These are phyloP conservation scores for Ogataea philodendri DNA, from an alignment of 805 yeast species.

Conservation along the genomic window DNA sequence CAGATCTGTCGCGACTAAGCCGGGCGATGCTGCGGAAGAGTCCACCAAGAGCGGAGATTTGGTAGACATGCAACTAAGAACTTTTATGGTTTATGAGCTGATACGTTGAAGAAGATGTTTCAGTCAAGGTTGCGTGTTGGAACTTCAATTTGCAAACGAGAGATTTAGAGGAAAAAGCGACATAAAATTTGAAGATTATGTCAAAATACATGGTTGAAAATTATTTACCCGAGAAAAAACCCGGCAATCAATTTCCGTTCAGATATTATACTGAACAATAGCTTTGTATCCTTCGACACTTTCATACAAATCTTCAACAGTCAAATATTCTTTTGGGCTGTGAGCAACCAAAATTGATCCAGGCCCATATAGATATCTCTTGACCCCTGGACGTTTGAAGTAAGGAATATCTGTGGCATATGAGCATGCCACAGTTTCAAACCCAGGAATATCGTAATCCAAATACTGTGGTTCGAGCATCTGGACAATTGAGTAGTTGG, in stretches of 20 bases:
- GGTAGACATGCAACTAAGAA: too few species aligned
- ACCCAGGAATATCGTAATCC: constrained; percentile 58
- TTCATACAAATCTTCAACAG: constrained; percentile 40
- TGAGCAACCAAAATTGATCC: constrained; percentile 58
- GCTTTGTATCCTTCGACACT: constrained; percentile 51
- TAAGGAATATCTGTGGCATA: constrained; percentile 41
- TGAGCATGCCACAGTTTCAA: constrained; percentile 37
- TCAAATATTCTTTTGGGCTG: constrained; percentile 29
- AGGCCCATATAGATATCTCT: constrained; percentile 56
- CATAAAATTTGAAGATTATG: too few species aligned
- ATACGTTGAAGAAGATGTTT: too few species aligned
- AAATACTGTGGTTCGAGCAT: constrained; percentile 39
- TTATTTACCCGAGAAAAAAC: too few species aligned
- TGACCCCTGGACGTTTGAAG: constrained; percentile 21
- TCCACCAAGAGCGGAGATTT: constrained; percentile 5
- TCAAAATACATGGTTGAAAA: too few species aligned
- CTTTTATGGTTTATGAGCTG: too few species aligned
- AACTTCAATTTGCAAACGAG: too few species aligned
- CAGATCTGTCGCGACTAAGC: constrained; percentile 6
- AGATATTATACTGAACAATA: constrained; percentile 29
- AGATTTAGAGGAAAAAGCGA: too few species aligned
- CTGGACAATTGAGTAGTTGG: constrained; percentile 14
- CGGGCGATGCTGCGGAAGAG: constrained; percentile 9
- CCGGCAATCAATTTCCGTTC: constrained; percentile 10
- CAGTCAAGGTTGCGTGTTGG: too few species aligned